Conservation (phyloP, 441 rosid species). For the Melastoma candidum region DNA sequence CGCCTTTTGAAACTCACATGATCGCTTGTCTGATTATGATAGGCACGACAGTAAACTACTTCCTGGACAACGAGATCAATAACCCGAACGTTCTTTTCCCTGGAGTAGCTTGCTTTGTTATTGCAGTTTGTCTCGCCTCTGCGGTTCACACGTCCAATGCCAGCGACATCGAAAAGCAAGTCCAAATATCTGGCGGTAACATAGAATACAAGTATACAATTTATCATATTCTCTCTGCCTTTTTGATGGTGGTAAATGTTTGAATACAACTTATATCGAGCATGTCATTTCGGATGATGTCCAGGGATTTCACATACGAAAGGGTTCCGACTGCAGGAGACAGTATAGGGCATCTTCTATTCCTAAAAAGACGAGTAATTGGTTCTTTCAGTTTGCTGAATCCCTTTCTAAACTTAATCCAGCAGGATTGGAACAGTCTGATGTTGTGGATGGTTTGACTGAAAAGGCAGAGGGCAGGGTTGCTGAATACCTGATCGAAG, state of each 20-base stretch:
- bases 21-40: constrained; percentile 8
- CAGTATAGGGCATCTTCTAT: too few relatives aligned
- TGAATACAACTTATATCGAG: too few relatives aligned
- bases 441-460: constrained; percentile 23
- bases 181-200: constrained; percentile 4
- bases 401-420: too few relatives aligned
- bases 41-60: constrained; percentile 84
- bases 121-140: constrained; percentile 76
- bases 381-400: too few relatives aligned
- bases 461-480: constrained; percentile 59
- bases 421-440: constrained; percentile 20
- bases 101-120: constrained; percentile 73
- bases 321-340: too few relatives aligned
- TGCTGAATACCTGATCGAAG: constrained; percentile 55
- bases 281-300: too few relatives aligned
- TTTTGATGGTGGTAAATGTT: too few relatives aligned
- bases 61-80: constrained; percentile 69
- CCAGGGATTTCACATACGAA: too few relatives aligned
- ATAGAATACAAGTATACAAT: too few relatives aligned
- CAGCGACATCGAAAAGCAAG: constrained; percentile 51
- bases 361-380: background rate
- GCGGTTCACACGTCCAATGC: constrained; percentile 75
- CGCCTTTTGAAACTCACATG: background rate
- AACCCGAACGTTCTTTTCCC: constrained; percentile 70
- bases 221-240: too few relatives aligned